Conservation (phyloP, 2,329 filamentous ascomycete species). For the Botrytis fabae region DNA sequence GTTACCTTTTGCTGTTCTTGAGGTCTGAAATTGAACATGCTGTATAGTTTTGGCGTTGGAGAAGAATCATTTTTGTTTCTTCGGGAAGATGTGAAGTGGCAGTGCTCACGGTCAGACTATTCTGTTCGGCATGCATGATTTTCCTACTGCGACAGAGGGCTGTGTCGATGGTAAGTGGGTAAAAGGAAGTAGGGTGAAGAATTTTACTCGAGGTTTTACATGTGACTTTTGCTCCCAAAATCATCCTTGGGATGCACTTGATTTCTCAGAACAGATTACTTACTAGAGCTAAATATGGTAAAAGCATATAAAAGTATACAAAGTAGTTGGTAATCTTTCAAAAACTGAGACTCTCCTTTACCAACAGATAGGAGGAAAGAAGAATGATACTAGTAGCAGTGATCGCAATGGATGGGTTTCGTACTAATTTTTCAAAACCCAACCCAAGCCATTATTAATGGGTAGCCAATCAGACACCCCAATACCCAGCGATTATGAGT, state of each 20-base stretch:
- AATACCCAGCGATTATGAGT: too few relatives aligned
- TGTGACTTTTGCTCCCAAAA: neutral
- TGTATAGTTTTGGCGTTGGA: neutral
- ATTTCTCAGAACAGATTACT: neutral
- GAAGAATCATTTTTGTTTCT: neutral
- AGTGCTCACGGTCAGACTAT: neutral
- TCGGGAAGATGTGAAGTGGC: neutral
- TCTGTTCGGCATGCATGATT: neutral
- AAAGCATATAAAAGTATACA: neutral
- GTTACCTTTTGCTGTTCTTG: neutral
- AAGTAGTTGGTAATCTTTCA: neutral
- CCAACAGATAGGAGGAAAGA: neutral
- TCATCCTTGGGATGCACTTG: neutral
- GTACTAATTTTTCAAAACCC: too few relatives aligned
- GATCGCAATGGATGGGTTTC: too few relatives aligned
- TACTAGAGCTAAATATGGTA: neutral
- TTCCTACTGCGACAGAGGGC: accelerated
- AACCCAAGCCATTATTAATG: too few relatives aligned
- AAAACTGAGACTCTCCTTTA: neutral
- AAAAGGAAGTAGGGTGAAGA: neutral
- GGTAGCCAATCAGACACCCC: too few relatives aligned
- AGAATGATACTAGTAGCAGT: too few relatives aligned
- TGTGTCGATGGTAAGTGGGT: neutral
- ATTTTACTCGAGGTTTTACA: neutral
- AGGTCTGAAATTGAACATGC: neutral